A percentile compares a stretch with the other conserved stretches of the same genome.
Evolutionary conservation across 495 filamentous ascomycete genomes (phyloP).

Genomic region (Penicillium arizonense): DNA sequence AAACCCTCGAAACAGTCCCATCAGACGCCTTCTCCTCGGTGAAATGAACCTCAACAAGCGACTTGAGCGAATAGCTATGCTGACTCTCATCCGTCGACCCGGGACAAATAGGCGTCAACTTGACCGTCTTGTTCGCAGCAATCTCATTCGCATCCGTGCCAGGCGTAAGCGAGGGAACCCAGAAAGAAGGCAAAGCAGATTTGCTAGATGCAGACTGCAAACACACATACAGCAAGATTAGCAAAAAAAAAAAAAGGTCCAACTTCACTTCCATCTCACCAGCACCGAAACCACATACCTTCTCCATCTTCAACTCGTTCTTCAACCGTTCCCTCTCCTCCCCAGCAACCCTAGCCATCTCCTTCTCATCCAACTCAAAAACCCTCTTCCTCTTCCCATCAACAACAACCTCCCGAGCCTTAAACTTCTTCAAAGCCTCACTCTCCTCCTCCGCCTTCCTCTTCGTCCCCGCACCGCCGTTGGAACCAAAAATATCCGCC

Average conservation of each 20-base stretch:
- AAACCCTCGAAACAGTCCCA: constrained; percentile 59
- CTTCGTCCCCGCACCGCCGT: neutral
- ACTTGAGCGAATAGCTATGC: constrained; percentile 81
- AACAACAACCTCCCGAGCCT: constrained; percentile 36
- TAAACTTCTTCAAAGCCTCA: constrained; percentile 23
- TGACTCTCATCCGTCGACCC: constrained; percentile 65
- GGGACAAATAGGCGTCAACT: constrained; percentile 77
- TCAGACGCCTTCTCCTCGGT: constrained; percentile 62
- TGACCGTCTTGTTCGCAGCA: constrained; percentile 56
- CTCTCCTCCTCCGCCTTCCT: constrained; percentile 1
- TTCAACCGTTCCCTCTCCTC: constrained; percentile 70
- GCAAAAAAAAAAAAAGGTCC: neutral
- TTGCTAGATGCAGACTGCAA: constrained; percentile 52
- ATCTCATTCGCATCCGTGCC: constrained; percentile 47
- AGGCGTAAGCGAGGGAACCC: constrained; percentile 88
- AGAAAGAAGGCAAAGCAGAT: constrained; percentile 84
- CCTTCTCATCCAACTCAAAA: constrained; percentile 80
- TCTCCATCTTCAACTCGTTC: constrained; percentile 69
- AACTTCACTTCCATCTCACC: neutral
- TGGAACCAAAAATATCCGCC: neutral
- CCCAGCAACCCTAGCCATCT: constrained; percentile 66
- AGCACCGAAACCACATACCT: constrained; percentile 43
- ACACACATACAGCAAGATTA: constrained; percentile 2
- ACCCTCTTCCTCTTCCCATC: constrained; percentile 48
- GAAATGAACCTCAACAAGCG: constrained; percentile 76